Conservation (phyloP, 2,329 filamentous ascomycete species). For the Colletotrichum lindemuthianum region DNA sequence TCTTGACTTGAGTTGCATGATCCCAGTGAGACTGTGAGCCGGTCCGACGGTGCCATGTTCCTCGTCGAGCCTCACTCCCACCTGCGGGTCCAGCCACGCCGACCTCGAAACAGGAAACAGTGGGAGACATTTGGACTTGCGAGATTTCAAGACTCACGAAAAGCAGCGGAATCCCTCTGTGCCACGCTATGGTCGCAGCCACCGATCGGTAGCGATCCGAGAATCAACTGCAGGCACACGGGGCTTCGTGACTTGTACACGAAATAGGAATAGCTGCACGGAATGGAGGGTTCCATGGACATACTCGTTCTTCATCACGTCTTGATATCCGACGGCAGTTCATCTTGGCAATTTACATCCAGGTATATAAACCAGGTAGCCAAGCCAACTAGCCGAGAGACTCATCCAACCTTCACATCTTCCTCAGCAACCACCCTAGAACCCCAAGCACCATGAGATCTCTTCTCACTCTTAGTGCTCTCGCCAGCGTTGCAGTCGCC, state of each 20-base stretch:
- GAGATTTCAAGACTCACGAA: background rate
- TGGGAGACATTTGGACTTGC: background rate
- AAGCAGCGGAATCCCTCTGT: background rate
- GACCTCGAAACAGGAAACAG: conserved; percentile 13
- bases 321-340: background rate
- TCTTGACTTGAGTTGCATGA: background rate
- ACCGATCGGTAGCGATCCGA: conserved; percentile 4
- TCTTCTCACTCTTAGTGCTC: conserved; percentile 13
- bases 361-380: conserved; percentile 20
- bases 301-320: background rate
- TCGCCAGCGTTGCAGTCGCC: conserved; percentile 23
- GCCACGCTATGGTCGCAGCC: background rate
- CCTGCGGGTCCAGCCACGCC: conserved; percentile 22
- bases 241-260: background rate
- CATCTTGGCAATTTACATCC: background rate
- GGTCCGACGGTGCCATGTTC: conserved; percentile 14
- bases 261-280: conserved; percentile 27
- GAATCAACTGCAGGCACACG: conserved; percentile 1
- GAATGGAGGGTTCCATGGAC: conserved; percentile 22
- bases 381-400: conserved; percentile 18
- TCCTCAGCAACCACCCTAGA: background rate
- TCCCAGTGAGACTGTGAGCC: conserved; percentile 22
- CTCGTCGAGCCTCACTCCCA: background rate
- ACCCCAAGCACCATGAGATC: conserved; percentile 18
- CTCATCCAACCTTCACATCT: background rate